A percentile compares a stretch with the other conserved stretches of the same genome.
These are phyloP conservation scores for Streptanthus diversifolius DNA, from an alignment of 345 rosid genomes.

Conservation along the genomic window DNA sequence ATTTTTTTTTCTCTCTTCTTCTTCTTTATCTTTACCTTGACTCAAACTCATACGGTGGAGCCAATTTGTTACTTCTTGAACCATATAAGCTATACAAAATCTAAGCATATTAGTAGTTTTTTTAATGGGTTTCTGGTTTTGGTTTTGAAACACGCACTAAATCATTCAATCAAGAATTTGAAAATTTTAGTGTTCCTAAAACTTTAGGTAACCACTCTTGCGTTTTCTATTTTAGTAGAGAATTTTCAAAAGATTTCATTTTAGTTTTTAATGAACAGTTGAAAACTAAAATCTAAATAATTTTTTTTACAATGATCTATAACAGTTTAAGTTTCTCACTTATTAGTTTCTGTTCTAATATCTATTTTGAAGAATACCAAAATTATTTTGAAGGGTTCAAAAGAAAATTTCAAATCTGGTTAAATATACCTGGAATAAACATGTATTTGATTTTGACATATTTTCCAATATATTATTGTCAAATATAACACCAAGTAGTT, in stretches of 20 bases:
- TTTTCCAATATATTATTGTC: background rate
- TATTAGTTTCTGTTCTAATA: background rate
- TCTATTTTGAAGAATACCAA: background rate
- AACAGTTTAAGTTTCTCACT: background rate
- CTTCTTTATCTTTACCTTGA: slow-evolving; percentile 6
- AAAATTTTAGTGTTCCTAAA: background rate
- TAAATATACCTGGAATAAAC: background rate
- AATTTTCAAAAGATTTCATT: background rate
- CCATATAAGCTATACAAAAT: background rate
- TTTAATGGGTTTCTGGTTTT: background rate
- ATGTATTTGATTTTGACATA: background rate
- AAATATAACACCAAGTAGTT: background rate
- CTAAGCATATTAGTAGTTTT: background rate
- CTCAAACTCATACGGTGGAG: slow-evolving; percentile 13
- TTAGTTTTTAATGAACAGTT: background rate
- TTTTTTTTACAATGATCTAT: background rate
- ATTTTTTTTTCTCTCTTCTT: background rate
- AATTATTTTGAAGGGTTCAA: background rate
- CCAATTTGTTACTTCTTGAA: background rate
- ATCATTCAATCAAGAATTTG: background rate
- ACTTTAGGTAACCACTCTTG: background rate
- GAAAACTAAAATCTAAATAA: background rate
- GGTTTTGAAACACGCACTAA: background rate
- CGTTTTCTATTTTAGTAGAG: background rate
- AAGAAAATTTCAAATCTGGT: background rate